Evolutionary conservation across 2,329 filamentous ascomycete species (phyloP).

Genomic region (Xylaria sp.): DNA sequence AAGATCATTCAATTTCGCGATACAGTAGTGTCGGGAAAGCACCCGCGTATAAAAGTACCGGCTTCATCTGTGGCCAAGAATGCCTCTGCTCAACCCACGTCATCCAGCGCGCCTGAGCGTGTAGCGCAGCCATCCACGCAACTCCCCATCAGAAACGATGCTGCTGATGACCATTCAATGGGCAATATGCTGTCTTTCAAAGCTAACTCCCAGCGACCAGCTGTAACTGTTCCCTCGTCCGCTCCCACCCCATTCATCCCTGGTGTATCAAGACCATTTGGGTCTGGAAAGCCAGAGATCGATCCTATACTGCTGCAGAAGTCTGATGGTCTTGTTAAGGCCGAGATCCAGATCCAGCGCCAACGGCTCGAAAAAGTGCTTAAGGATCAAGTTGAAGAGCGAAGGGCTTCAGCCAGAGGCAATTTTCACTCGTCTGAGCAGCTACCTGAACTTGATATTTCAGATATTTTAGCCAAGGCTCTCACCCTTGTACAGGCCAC

Average conservation of each 20-base stretch:
- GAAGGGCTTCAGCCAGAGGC: slow-evolving; percentile 58
- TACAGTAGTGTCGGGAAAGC: slow-evolving; percentile 80
- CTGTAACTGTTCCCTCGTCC: slow-evolving; percentile 44
- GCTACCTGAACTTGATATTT: slow-evolving; percentile 74
- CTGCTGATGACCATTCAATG: slow-evolving; percentile 45
- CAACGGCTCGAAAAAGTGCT: slow-evolving; percentile 82
- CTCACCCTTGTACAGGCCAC: slow-evolving; percentile 77
- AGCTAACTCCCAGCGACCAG: slow-evolving; percentile 53
- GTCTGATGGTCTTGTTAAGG: slow-evolving; percentile 83
- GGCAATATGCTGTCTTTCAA: slow-evolving; percentile 53
- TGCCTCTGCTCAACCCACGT: slow-evolving; percentile 41
- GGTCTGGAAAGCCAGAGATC: slow-evolving; percentile 72
- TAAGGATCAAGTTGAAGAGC: slow-evolving; percentile 80
- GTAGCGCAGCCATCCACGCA: slow-evolving; percentile 39
- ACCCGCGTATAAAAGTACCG: slow-evolving; percentile 70
- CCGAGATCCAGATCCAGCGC: slow-evolving; percentile 82
- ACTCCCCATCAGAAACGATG: slow-evolving; percentile 37
- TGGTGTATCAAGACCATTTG: slow-evolving; percentile 55
- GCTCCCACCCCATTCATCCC: slow-evolving; percentile 49
- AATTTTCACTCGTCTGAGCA: slow-evolving; percentile 59
- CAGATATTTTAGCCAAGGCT: slow-evolving; percentile 77
- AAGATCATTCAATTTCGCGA: slow-evolving; percentile 86
- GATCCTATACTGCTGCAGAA: slow-evolving; percentile 88
- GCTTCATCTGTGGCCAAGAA: slow-evolving; percentile 48
- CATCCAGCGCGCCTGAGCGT: slow-evolving; percentile 42